Evolutionary conservation across 108 stramenopile genomes (phyloP).

Genomic region (Stephanodiscus minutulus): DNA sequence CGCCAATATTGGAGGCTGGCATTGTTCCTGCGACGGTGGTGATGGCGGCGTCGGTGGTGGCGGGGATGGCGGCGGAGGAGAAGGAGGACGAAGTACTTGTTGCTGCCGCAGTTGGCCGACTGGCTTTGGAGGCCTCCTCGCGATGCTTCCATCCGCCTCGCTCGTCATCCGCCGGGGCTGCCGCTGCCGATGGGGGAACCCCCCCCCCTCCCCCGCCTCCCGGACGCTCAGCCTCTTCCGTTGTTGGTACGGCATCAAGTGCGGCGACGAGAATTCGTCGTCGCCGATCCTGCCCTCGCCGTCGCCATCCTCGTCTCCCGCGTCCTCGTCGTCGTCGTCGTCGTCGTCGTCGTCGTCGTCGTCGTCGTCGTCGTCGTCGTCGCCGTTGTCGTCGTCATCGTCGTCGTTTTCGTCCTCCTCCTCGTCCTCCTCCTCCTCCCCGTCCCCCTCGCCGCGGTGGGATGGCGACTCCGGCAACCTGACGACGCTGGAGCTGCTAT

Average conservation of each 20-base stretch:
- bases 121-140: too few species aligned
- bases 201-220: background rate
- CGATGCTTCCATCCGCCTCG: too few species aligned
- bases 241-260: slow-evolving; percentile 58
- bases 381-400: background rate
- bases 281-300: background rate
- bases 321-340: background rate
- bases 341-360: background rate
- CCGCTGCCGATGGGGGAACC: background rate
- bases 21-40: slow-evolving; percentile 14
- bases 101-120: too few species aligned
- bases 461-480: slow-evolving; percentile 35
- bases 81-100: background rate
- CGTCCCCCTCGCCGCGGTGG: background rate
- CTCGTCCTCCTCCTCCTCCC: background rate
- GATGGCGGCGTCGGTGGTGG: background rate
- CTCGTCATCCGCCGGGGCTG: background rate
- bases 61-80: background rate
- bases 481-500: slow-evolving; percentile 22
- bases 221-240: slow-evolving; percentile 36
- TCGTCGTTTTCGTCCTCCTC: background rate
- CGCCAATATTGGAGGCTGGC: slow-evolving; percentile 15
- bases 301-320: too few species aligned
- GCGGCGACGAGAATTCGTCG: slow-evolving; percentile 24
- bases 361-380: background rate